phyloP scores from a whole-genome alignment of 1,284 basidiomycete species.

The Ganoderma lingzhi region DNA sequence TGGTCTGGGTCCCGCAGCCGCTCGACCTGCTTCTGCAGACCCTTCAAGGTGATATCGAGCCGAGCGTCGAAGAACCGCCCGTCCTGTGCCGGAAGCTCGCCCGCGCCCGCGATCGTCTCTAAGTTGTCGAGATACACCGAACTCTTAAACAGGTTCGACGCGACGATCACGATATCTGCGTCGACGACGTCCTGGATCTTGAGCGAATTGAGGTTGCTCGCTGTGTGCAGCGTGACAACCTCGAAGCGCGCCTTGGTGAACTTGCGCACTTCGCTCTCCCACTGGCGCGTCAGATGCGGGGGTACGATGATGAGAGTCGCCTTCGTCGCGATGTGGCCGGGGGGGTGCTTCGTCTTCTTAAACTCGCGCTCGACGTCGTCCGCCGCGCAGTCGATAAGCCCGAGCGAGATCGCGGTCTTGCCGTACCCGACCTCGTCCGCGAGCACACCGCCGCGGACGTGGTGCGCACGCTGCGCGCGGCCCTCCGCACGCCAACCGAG shows the following conservation, averaged over 20 bases:
- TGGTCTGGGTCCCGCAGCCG: slow-evolving; percentile 59
- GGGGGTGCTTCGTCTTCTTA: slow-evolving; percentile 49
- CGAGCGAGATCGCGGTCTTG: slow-evolving; percentile 95
- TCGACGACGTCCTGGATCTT: slow-evolving; percentile 83
- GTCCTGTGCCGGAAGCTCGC: slow-evolving; percentile 68
- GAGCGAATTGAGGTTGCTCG: slow-evolving; percentile 75
- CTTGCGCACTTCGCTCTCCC: slow-evolving; percentile 88
- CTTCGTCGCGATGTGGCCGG: slow-evolving; percentile 78
- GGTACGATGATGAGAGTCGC: slow-evolving; percentile 91
- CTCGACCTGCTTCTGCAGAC: slow-evolving; percentile 73
- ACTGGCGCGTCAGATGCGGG: slow-evolving; percentile 89
- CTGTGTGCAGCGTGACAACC: slow-evolving; percentile 76
- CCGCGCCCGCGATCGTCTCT: slow-evolving; percentile 71
- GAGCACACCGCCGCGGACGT: slow-evolving; percentile 88
- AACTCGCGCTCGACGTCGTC: slow-evolving; percentile 67
- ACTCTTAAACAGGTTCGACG: slow-evolving; percentile 87
- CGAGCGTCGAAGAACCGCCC: slow-evolving; percentile 91
- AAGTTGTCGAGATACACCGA: slow-evolving; percentile 81
- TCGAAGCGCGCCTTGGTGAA: slow-evolving; percentile 78
- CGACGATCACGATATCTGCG: slow-evolving; percentile 90
- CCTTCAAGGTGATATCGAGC: slow-evolving; percentile 67
- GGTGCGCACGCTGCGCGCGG: slow-evolving; percentile 81
- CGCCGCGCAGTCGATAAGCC: slow-evolving; percentile 78
- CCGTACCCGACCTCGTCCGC: slow-evolving; percentile 98
- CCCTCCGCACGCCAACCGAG: slow-evolving; percentile 95